Evolutionary conservation across 106 monocot genomes (phyloP).

Genomic region (Platanthera guangdongensis): DNA sequence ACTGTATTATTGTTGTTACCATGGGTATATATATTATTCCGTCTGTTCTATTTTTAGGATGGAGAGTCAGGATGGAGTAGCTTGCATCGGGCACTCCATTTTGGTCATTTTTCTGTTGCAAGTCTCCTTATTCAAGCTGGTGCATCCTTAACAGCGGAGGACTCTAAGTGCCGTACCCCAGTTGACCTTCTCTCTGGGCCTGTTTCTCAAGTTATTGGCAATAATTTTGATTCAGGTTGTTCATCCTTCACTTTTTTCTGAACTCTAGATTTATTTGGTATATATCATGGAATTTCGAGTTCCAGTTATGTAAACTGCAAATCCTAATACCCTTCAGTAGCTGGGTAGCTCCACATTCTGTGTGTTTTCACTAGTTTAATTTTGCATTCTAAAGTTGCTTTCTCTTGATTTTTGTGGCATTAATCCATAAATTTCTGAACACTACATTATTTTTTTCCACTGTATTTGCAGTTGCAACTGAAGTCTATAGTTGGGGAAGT

Average conservation of each 20-base stretch:
- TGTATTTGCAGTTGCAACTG: conserved; percentile 59
- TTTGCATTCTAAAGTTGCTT: neutral
- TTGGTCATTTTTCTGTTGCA: conserved; percentile 95
- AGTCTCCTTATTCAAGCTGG: conserved; percentile 78
- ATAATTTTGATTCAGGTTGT: conserved; percentile 51
- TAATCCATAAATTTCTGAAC: neutral
- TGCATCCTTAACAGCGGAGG: conserved; percentile 73
- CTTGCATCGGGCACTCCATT: conserved; percentile 92
- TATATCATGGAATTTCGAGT: neutral
- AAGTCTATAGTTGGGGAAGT: conserved; percentile 98
- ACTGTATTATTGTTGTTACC: neutral
- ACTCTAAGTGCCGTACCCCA: conserved; percentile 69
- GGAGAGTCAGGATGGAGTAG: conserved; percentile 99
- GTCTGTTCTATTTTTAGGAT: conserved; percentile 39
- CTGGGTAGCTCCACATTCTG: too few species aligned
- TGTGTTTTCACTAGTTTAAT: neutral
- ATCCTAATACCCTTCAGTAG: too few species aligned
- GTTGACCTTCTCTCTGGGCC: conserved; percentile 97
- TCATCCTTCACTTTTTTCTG: neutral
- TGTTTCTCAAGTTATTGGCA: conserved; percentile 52
- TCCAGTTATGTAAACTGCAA: neutral
- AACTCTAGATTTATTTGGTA: neutral
- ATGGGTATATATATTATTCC: neutral
- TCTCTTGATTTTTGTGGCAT: neutral
- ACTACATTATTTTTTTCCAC: neutral